phyloP scores from a whole-genome alignment of 345 rosid species.

The Citrus trifoliata region DNA sequence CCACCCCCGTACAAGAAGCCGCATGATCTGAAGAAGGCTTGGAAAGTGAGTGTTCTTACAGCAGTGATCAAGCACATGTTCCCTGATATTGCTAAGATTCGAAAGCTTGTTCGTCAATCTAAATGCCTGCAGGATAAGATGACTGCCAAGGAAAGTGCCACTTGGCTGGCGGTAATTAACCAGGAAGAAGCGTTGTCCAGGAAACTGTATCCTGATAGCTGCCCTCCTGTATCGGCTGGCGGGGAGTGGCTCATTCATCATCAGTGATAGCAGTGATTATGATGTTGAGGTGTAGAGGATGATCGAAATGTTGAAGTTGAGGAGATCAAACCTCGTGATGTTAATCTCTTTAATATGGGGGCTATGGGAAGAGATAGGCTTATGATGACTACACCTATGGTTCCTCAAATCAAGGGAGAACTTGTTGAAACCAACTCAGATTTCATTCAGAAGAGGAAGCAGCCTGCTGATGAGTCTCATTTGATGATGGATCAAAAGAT shows the following conservation, averaged over 20 bases:
- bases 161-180: conserved; percentile 68
- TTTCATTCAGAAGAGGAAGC: conserved; percentile 56
- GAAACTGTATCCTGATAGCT: conserved; percentile 59
- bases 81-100: conserved; percentile 69
- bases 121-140: conserved; percentile 88
- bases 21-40: conserved; percentile 82
- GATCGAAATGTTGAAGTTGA: conserved; percentile 33
- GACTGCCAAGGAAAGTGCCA: conserved; percentile 89
- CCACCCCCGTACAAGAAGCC: conserved; percentile 80
- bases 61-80: conserved; percentile 85
- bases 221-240: conserved; percentile 34
- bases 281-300: conserved; percentile 58
- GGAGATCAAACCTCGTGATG: conserved; percentile 43
- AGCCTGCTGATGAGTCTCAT: conserved; percentile 24
- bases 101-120: conserved; percentile 80
- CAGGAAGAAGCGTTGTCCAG: conserved; percentile 69
- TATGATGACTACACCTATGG: conserved; percentile 24
- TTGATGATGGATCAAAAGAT: conserved; percentile 31
- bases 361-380: conserved; percentile 25
- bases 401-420: conserved; percentile 59
- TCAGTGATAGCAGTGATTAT: conserved; percentile 58
- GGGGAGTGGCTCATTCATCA: conserved; percentile 53
- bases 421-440: conserved; percentile 26
- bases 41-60: conserved; percentile 77
- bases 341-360: conserved; percentile 35